Evolutionary conservation across 345 rosid genomes (phyloP).

Genomic region (Excoecaria agallocha): DNA sequence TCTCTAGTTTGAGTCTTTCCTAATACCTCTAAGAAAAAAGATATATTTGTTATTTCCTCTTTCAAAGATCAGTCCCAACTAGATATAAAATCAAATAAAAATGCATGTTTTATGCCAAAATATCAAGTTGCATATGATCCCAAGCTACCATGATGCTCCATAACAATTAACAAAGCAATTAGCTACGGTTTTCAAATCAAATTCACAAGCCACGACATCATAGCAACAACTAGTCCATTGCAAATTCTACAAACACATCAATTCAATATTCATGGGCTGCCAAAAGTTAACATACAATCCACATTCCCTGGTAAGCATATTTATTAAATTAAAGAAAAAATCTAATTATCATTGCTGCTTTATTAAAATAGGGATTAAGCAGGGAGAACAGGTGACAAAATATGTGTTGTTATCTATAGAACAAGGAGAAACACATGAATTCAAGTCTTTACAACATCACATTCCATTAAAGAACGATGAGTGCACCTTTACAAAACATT

Average conservation of each 20-base stretch:
- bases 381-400: slow-evolving; percentile 18
- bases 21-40: too few relatives aligned
- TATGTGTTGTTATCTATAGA: slow-evolving; percentile 34
- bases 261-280: background rate
- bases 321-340: background rate
- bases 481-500: slow-evolving; percentile 33
- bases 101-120: background rate
- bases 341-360: slow-evolving; percentile 28
- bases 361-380: slow-evolving; percentile 28
- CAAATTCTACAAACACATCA: background rate
- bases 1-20: too few relatives aligned
- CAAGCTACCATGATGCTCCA: background rate
- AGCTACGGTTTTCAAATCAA: background rate
- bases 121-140: background rate
- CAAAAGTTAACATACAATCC: background rate
- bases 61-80: background rate
- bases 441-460: slow-evolving; percentile 36
- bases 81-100: too few relatives aligned
- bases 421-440: slow-evolving; percentile 26
- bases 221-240: background rate
- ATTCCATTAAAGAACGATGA: slow-evolving; percentile 20
- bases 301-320: background rate
- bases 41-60: background rate
- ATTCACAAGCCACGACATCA: background rate
- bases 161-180: background rate